Base-by-base conservation (phyloP, 495 filamentous ascomycete genomes). In the Sphaerosporella brunnea region DNA sequence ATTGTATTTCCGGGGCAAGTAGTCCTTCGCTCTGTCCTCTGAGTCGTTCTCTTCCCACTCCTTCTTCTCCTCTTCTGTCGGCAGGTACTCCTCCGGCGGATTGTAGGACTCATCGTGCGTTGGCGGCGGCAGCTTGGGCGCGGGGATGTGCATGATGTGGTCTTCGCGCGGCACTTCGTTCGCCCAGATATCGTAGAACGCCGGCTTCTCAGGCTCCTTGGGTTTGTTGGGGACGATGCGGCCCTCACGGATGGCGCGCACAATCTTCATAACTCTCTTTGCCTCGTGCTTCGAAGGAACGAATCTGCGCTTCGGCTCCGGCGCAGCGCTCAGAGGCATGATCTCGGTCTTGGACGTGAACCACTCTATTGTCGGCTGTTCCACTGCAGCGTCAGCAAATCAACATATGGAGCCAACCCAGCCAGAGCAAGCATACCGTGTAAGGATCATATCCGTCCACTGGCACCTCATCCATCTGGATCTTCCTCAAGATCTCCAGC, bases 251-350 rank as follows among this genome's bases (percentile, higher is more conserved):
- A 97, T 97, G 19, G 90, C 90, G 60, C 82, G 84, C 32, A 95
- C 90, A 53, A 97, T 79, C 69, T 97, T 96, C 86, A 95, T 94
- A 39, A 97, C 75, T 50, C 87, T 72, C 72, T 94, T 95, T 15
- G 83, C 79, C 66, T 97, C 90, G 57, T 96, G 84, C 65, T 94
- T 95, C n/a, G 92, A 96, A 8, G 92, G 90, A 13, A 96, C 67
- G 61, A 95, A 97, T 54, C 90, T 79, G 36, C 88, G 73, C 67
- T 97, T 97, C 3, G 90, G 90, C 59, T 97, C 90, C 30, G 90
- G 90, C 3, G 87, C 88, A 35, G 84, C 77, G 63, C 84, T 94
- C 44, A 97, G 65, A 7, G 90, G 90, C 86, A 96, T 94, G 23
- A 80, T 76, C 66, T 95, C 88, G 53, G 80, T 73, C 56, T 84